Percentiles rank a stretch among this genome's conserved stretches.
Conservation (phyloP, 441 rosid genomes). For the Gossypium davidsonii region DNA sequence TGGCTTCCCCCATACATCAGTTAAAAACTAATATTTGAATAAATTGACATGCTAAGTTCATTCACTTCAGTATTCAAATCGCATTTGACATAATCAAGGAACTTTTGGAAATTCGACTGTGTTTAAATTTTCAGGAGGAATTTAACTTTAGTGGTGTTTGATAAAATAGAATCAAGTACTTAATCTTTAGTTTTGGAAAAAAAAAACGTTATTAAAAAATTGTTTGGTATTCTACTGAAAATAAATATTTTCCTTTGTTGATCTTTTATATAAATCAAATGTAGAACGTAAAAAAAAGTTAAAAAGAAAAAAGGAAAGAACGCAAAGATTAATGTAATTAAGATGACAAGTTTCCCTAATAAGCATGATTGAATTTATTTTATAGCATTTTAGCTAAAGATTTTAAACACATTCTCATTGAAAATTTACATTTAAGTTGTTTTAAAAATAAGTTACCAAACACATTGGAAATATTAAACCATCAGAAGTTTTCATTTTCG, state of each 20-base stretch:
- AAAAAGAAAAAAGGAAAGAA: not conserved
- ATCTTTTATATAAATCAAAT: not conserved
- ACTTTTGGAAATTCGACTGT: not conserved
- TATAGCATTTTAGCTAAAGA: not conserved
- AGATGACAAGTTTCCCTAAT: not conserved
- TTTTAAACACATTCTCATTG: not conserved
- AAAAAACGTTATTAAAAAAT: not conserved
- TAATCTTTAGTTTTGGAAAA: not conserved
- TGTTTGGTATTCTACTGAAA: not conserved
- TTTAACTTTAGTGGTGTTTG: not conserved
- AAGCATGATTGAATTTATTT: not conserved
- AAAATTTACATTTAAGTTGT: not conserved
- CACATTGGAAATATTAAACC: not conserved
- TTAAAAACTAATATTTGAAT: not conserved
- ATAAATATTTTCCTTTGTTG: not conserved
- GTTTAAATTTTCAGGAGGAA: not conserved
- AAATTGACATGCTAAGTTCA: not conserved
- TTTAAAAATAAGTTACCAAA: not conserved
- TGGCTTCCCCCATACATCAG: not conserved
- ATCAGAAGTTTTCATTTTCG: not conserved
- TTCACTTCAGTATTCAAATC: not conserved
- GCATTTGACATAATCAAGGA: not conserved
- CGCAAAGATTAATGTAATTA: not conserved
- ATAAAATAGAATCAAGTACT: not conserved
- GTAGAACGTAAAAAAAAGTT: not conserved